These are phyloP conservation scores for Carpinus fangiana DNA, from an alignment of 306 rosid species.

Conservation along the genomic window DNA sequence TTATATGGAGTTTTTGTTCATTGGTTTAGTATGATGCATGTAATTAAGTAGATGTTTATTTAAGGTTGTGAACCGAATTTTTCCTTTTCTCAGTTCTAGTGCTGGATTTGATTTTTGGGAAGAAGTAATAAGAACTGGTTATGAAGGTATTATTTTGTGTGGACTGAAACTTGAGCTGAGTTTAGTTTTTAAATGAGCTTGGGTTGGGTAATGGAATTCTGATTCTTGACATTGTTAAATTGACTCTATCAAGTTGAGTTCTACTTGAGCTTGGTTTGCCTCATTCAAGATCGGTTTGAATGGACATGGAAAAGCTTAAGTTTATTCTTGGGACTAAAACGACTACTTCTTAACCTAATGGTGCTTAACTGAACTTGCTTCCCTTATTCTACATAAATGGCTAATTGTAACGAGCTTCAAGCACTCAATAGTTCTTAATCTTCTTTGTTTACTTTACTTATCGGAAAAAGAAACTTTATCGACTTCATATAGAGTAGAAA, in stretches of 20 bases:
- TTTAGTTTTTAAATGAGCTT: neutral
- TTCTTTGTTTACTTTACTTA: neutral
- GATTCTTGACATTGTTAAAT: neutral
- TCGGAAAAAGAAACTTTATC: no score
- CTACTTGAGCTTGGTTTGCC: neutral
- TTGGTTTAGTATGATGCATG: neutral
- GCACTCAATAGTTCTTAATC: neutral
- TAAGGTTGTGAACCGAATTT: neutral
- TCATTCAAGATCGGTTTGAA: neutral
- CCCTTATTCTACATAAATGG: neutral
- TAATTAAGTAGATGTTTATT: neutral
- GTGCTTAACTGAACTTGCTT: neutral
- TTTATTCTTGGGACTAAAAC: neutral
- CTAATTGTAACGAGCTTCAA: neutral
- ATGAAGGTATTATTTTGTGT: neutral
- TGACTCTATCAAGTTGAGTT: neutral
- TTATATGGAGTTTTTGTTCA: neutral
- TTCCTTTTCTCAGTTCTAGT: neutral
- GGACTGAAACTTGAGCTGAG: neutral
- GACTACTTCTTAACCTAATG: neutral
- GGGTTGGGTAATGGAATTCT: neutral
- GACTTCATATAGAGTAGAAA: no score
- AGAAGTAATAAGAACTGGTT: conserved; percentile 2
- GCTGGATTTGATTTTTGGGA: neutral
- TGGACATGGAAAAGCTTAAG: neutral